Evolutionary conservation across 2,329 filamentous ascomycete genomes (phyloP).

Genomic region (Clonostachys sp.): DNA sequence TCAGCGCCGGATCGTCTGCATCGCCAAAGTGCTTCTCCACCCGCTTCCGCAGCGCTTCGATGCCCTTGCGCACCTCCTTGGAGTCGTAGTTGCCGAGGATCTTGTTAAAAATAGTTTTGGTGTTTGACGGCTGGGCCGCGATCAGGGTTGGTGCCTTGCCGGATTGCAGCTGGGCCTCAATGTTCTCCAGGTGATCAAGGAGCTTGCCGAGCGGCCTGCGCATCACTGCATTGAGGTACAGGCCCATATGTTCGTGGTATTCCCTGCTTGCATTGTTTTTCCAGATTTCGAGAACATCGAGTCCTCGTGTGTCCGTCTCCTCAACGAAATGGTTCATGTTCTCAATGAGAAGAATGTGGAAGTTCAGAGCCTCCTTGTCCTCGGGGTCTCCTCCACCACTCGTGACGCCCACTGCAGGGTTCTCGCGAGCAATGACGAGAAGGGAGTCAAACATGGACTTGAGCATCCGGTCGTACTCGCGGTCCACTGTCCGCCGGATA

Average conservation of each 20-base stretch:
- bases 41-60: constrained; percentile 82
- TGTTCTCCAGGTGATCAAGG: constrained; percentile 85
- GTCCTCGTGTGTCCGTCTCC: constrained; percentile 72
- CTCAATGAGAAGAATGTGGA: constrained; percentile 94
- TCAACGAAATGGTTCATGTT: constrained; percentile 99
- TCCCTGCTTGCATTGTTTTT: constrained; percentile 72
- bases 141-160: constrained; percentile 60
- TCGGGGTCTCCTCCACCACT: constrained; percentile 55
- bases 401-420: constrained; percentile 41
- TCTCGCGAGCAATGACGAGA: constrained; percentile 84
- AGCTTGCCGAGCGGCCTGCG: constrained; percentile 85
- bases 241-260: constrained; percentile 78
- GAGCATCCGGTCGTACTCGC: constrained; percentile 83
- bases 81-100: constrained; percentile 74
- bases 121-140: constrained; percentile 77
- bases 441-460: constrained; percentile 97
- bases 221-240: constrained; percentile 86
- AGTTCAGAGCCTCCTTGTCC: constrained; percentile 95
- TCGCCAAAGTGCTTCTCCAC: constrained; percentile 98
- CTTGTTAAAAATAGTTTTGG: constrained; percentile 80
- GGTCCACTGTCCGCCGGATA: constrained; percentile 74
- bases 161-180: constrained; percentile 65
- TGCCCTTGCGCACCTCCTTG: constrained; percentile 84
- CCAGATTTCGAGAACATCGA: constrained; percentile 80
- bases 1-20: constrained; percentile 68